A percentile compares a stretch with the other conserved stretches of the same genome.
These are phyloP conservation scores for Microdochium bolleyi DNA, from an alignment of 2,329 filamentous ascomycete genomes.

Conservation along the genomic window DNA sequence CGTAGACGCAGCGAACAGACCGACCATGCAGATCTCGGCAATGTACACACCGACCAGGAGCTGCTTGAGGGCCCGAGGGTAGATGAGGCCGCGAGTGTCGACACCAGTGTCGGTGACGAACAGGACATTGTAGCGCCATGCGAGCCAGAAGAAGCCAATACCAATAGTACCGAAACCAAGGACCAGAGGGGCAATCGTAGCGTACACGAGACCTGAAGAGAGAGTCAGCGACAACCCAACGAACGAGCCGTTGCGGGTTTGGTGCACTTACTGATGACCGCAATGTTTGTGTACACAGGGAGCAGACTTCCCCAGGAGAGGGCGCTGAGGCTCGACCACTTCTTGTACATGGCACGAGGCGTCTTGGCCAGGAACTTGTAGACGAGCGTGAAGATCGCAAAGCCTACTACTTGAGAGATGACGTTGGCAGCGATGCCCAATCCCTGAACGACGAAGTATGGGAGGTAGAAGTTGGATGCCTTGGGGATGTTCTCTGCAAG, in stretches of 20 bases:
- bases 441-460: conserved; percentile 91
- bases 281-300: conserved; percentile 74
- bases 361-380: conserved; percentile 70
- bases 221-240: conserved; percentile 11
- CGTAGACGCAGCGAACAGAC: conserved; percentile 66
- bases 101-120: conserved; percentile 77
- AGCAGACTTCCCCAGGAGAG: conserved; percentile 80
- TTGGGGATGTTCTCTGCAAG: conserved; percentile 70
- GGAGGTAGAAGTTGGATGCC: conserved; percentile 90
- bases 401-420: conserved; percentile 62
- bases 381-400: conserved; percentile 66
- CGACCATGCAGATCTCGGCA: conserved; percentile 73
- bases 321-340: conserved; percentile 66
- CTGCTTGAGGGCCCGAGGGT: conserved; percentile 81
- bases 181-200: conserved; percentile 78
- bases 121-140: conserved; percentile 85
- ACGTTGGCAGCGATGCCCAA: conserved; percentile 68
- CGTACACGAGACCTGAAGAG: conserved; percentile 66
- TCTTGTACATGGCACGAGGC: conserved; percentile 70
- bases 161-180: conserved; percentile 75
- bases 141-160: conserved; percentile 73
- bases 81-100: conserved; percentile 82
- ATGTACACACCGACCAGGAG: conserved; percentile 80
- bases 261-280: conserved; percentile 59
- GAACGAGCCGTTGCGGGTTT: background rate